Conservation (phyloP, 495 filamentous ascomycete genomes). For the Thermochaetoides thermophila region DNA sequence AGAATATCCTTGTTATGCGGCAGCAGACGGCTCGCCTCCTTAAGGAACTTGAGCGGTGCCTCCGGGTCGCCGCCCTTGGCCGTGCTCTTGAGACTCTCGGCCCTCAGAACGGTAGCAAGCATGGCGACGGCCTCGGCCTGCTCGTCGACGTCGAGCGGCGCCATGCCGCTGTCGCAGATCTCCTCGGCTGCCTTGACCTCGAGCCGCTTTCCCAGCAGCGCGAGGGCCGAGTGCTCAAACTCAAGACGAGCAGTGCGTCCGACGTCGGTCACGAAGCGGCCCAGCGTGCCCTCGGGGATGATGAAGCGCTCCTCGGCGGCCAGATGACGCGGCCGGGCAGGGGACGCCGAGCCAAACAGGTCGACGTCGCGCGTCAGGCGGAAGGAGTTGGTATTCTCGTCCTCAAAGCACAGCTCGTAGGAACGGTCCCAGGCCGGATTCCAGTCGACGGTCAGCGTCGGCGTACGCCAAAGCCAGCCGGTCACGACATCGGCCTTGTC, state of each 20-base stretch:
- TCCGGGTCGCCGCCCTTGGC: slow-evolving; percentile 20
- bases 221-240: slow-evolving; percentile 61
- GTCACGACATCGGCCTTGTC: slow-evolving; percentile 36
- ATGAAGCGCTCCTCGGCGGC: slow-evolving; percentile 27
- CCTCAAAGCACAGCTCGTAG: slow-evolving; percentile 64
- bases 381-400: slow-evolving; percentile 64
- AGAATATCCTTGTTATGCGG: slow-evolving; percentile 63
- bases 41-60: slow-evolving; percentile 37
- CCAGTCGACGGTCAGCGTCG: slow-evolving; percentile 54
- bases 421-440: slow-evolving; percentile 35
- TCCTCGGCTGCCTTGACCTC: slow-evolving; percentile 34
- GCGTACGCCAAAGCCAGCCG: slow-evolving; percentile 43
- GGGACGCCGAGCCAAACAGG: slow-evolving; percentile 33
- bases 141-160: slow-evolving; percentile 20
- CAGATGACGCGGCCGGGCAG: slow-evolving; percentile 14
- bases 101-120: slow-evolving; percentile 28
- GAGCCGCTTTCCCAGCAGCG: slow-evolving; percentile 62
- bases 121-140: slow-evolving; percentile 27
- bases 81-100: slow-evolving; percentile 18
- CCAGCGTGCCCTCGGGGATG: slow-evolving; percentile 49
- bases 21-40: slow-evolving; percentile 59
- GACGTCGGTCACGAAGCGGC: slow-evolving; percentile 54
- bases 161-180: slow-evolving; percentile 19
- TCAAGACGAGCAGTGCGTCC: slow-evolving; percentile 40
- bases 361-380: slow-evolving; percentile 35